These are phyloP conservation scores for Capsaspora owczarzaki DNA, from an alignment of 78 protist species.

Conservation along the genomic window DNA sequence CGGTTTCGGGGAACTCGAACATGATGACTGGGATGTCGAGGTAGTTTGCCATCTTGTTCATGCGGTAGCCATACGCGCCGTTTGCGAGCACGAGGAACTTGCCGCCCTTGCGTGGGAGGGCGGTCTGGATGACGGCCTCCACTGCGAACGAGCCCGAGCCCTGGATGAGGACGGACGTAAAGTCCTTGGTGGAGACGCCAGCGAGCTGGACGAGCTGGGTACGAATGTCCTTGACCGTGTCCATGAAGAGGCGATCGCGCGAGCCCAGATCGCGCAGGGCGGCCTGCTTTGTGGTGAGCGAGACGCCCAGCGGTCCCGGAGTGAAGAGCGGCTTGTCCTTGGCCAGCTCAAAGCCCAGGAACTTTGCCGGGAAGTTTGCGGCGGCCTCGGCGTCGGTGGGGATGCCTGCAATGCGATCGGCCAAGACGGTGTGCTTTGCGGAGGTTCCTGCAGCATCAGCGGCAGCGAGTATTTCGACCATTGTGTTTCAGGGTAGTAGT, in stretches of 20 bases:
- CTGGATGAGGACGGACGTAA: constrained; percentile 26
- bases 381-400: too few relatives aligned
- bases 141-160: constrained; percentile 37
- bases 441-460: too few relatives aligned
- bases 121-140: constrained; percentile 20
- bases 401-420: too few relatives aligned
- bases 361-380: too few relatives aligned
- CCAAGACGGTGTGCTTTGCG: too few relatives aligned
- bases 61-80: constrained; percentile 38
- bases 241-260: constrained; percentile 22
- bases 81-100: constrained; percentile 24
- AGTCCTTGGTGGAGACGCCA: background rate
- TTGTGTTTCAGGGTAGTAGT: too few relatives aligned
- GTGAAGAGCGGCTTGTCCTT: constrained; percentile 21
- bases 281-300: constrained; percentile 13
- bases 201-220: constrained; percentile 16
- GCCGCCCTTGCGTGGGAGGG: constrained; percentile 7
- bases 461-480: too few relatives aligned
- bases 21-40: background rate
- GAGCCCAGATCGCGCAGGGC: constrained; percentile 29
- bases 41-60: background rate
- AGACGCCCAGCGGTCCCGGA: constrained; percentile 34
- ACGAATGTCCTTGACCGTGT: constrained; percentile 6
- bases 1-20: constrained; percentile 3
- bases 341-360: too few relatives aligned